phyloP scores from a whole-genome alignment of 495 filamentous ascomycete genomes.

The Rostrohypoxylon terebratum region DNA sequence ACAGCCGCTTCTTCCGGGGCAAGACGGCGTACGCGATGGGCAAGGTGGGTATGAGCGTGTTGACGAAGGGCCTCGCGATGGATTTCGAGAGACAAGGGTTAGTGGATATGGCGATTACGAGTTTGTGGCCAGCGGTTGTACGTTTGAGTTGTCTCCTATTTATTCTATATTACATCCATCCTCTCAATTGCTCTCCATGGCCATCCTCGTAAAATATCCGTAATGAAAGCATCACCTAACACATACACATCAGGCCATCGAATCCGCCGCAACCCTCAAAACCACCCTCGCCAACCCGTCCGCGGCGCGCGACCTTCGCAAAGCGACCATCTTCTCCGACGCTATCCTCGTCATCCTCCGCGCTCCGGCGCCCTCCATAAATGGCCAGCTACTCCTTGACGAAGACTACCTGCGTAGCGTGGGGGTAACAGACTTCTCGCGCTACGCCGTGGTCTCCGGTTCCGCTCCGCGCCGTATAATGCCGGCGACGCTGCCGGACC shows the following conservation, averaged over 20 bases:
- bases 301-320: constrained; percentile 68
- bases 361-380: constrained; percentile 70
- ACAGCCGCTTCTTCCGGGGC: constrained; percentile 83
- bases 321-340: constrained; percentile 81
- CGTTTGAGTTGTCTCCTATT: constrained; percentile 38
- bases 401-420: constrained; percentile 82
- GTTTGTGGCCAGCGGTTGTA: constrained; percentile 84
- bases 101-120: constrained; percentile 78
- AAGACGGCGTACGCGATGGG: constrained; percentile 91
- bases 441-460: constrained; percentile 77
- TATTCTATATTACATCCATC: background rate
- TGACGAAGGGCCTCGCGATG: constrained; percentile 85
- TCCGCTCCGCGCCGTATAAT: constrained; percentile 78
- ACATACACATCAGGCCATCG: constrained; percentile 67
- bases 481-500: constrained; percentile 75
- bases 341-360: constrained; percentile 80
- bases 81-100: constrained; percentile 77
- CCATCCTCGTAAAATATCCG: background rate
- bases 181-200: background rate
- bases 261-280: constrained; percentile 76
- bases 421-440: constrained; percentile 75
- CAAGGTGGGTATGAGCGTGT: constrained; percentile 85
- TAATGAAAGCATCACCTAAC: constrained; percentile 2
- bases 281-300: constrained; percentile 60
- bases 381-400: constrained; percentile 78